Percentiles rank a stretch among this genome's conserved stretches.
Conservation (phyloP, 805 yeast genomes). For the Starmera caribaea region DNA sequence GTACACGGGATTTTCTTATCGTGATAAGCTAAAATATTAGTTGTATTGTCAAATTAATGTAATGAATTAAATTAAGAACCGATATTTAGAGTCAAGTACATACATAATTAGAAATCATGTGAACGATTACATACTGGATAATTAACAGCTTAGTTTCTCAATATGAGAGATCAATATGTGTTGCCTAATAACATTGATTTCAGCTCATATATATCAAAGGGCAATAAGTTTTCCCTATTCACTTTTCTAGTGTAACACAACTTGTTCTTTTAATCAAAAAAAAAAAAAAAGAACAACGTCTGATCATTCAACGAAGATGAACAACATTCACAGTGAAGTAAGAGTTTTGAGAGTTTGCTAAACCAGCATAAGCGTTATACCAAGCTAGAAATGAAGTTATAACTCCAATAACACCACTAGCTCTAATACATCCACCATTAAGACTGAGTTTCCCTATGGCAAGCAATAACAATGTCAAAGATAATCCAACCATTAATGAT, state of each 20-base stretch:
- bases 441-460: conserved; percentile 36
- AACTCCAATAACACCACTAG: conserved; percentile 60
- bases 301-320: conserved; percentile 30
- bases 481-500: conserved; percentile 34
- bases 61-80: too few relatives aligned
- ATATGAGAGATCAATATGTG: too few relatives aligned
- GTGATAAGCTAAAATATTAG: too few relatives aligned
- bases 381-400: conserved; percentile 53
- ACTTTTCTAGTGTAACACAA: too few relatives aligned
- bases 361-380: conserved; percentile 67
- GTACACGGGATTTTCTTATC: too few relatives aligned
- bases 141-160: too few relatives aligned
- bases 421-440: conserved; percentile 25
- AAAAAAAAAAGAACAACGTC: conserved; percentile 5
- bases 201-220: neutral
- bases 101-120: too few relatives aligned
- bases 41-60: too few relatives aligned
- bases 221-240: too few relatives aligned
- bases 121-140: too few relatives aligned
- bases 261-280: neutral
- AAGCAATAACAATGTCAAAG: conserved; percentile 37
- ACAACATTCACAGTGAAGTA: conserved; percentile 31
- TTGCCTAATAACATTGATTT: neutral
- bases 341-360: conserved; percentile 55
- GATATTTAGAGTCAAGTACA: too few relatives aligned